Conservation (phyloP, 2,329 filamentous ascomycete genomes). For the Coleophoma cylindrospora region DNA sequence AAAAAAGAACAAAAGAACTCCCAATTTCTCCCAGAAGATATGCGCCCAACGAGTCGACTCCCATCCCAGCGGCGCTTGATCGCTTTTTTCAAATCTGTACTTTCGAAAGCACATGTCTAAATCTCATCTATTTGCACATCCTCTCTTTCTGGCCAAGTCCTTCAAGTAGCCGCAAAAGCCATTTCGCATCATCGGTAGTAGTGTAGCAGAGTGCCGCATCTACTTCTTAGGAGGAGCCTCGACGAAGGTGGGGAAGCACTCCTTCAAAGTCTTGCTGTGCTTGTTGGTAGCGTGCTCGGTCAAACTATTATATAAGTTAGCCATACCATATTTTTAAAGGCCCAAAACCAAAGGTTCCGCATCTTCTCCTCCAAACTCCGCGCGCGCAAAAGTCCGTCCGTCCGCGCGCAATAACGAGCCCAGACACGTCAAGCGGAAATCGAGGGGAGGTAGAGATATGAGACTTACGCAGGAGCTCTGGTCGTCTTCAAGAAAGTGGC, state of each 20-base stretch:
- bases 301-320: slow-evolving; percentile 38
- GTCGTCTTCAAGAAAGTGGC: slow-evolving; percentile 76
- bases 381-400: too few species aligned
- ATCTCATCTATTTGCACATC: too few species aligned
- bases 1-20: too few species aligned
- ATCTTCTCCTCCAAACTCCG: too few species aligned
- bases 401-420: too few species aligned
- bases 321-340: too few species aligned
- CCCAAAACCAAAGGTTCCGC: too few species aligned
- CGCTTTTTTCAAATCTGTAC: slow-evolving; percentile 3
- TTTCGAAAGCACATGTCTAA: not conserved
- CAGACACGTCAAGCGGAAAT: not conserved
- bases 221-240: slow-evolving; percentile 6
- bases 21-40: slow-evolving; percentile 26
- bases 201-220: not conserved
- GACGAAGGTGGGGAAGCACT: slow-evolving; percentile 61
- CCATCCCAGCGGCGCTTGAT: not conserved
- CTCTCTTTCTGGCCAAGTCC: too few species aligned
- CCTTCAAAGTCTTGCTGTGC: slow-evolving; percentile 65
- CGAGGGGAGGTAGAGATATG: not conserved
- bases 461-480: slow-evolving; percentile 61
- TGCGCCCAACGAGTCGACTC: slow-evolving; percentile 2
- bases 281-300: slow-evolving; percentile 70
- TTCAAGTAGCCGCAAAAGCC: too few species aligned
- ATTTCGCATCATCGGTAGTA: too few species aligned